Conservation (phyloP, 1,284 basidiomycete genomes). For the Sporisorium graminicola region DNA sequence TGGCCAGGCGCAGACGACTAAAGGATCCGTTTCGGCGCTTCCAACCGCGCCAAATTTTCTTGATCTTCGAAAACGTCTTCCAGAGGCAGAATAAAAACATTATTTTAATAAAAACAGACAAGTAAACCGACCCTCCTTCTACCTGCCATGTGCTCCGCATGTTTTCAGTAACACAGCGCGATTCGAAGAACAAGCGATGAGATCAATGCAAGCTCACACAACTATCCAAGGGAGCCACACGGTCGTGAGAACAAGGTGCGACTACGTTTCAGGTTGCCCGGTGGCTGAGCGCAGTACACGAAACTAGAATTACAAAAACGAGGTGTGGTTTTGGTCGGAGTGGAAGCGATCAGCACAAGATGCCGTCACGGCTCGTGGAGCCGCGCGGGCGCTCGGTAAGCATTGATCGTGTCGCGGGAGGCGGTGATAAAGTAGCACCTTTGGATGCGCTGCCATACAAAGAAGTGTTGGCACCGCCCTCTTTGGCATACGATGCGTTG, state of each 20-base stretch:
- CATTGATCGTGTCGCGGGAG: constrained; percentile 22
- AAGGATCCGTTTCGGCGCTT: too few species aligned
- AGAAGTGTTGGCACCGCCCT: neutral
- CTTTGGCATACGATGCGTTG: neutral
- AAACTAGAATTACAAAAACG: neutral
- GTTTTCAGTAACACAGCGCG: too few species aligned
- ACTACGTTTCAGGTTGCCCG: neutral
- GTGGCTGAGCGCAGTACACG: neutral
- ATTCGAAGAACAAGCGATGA: too few species aligned
- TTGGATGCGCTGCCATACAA: constrained; percentile 14
- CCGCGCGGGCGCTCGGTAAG: constrained; percentile 23
- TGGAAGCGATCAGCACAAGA: constrained; percentile 26
- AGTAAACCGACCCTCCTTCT: neutral
- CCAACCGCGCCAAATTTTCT: too few species aligned
- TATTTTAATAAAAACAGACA: too few species aligned
- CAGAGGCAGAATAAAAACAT: neutral
- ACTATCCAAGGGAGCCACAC: neutral
- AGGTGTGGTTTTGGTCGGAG: neutral
- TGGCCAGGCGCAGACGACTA: neutral
- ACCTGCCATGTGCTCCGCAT: neutral
- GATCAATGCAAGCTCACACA: too few species aligned
- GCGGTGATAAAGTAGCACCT: constrained; percentile 17
- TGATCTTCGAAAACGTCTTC: too few species aligned
- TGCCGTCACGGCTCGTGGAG: constrained; percentile 35
- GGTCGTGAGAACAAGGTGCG: neutral